These are phyloP conservation scores for Argentina anserina DNA, from an alignment of 306 rosid genomes.

Conservation along the genomic window DNA sequence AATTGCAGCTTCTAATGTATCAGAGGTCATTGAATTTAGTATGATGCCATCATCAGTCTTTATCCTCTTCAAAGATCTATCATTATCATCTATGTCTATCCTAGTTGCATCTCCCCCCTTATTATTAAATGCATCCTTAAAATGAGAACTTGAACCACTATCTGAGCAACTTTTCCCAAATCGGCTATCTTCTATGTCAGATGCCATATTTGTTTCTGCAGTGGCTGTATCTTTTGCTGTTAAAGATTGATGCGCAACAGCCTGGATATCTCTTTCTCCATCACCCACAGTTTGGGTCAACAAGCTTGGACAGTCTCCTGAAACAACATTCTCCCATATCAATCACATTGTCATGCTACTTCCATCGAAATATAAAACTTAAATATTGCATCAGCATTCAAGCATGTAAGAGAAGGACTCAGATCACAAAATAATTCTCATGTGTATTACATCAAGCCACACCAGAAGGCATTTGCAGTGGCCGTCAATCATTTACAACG, in stretches of 20 bases:
- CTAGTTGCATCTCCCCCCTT: constrained; percentile 17
- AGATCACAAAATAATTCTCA: neutral
- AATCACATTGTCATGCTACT: neutral
- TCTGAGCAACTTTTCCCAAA: constrained; percentile 29
- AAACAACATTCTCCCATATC: neutral
- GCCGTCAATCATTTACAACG: neutral
- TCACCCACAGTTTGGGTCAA: constrained; percentile 12
- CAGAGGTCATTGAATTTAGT: constrained; percentile 43
- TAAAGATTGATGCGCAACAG: constrained; percentile 19
- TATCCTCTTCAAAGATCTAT: constrained; percentile 37
- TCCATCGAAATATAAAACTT: neutral
- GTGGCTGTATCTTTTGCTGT: constrained; percentile 15
- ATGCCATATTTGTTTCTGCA: constrained; percentile 12
- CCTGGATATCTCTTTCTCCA: constrained; percentile 25
- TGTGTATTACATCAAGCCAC: neutral
- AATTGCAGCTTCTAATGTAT: constrained; percentile 52
- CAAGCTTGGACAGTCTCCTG: constrained; percentile 19
- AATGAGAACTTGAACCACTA: constrained; percentile 23
- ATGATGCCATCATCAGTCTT: constrained; percentile 27
- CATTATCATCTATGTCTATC: constrained; percentile 19
- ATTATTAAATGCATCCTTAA: constrained; percentile 26
- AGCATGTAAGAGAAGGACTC: neutral
- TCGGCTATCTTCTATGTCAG: constrained; percentile 15
- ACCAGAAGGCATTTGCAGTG: neutral
- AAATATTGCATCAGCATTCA: neutral